Evolutionary conservation across 768 basidiomycete species (phyloP), one percentile per base, ranked within the genome.

Genomic region (Naganishia antarctica): DNA sequence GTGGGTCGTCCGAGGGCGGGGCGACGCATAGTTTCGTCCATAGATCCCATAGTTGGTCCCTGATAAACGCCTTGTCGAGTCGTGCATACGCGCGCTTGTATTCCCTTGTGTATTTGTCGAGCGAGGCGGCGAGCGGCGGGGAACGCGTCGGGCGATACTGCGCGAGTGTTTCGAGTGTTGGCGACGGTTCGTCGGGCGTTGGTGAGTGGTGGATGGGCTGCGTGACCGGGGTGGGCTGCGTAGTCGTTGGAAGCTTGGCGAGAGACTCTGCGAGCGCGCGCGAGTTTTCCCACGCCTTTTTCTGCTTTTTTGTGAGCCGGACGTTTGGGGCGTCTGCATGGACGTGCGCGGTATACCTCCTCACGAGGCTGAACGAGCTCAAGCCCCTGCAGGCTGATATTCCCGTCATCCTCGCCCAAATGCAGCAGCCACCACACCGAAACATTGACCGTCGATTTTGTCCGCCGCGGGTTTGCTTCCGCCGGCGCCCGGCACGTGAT

Each of bases 231-330:
- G 3, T 5, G 37, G 31, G 18, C 21, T 18, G 9, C 21, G 23
- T 23, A n/a, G n/a, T n/a, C n/a, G n/a, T n/a, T n/a, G n/a, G 32
- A 3, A 8, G 34, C 37, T 12, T 25, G 21, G 32, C 34, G 2
- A 57, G n/a, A 12, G 21, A 40, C 37, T 57, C 34, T 23, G 34
- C 53, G 4, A 57, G 34, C 2, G 53, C 53, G 23, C 34, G 21
- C 23, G 34, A 40, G 11, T 40, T 37, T 18, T 57, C 53, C 53
- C 37, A 15, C 11, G 53, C 53, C 21, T 37, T 40, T 41, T 40
- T 57, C 23, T 57, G 53, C 53, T 57, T 57, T 16, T 57, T 57
- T 18, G 29, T 32, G 18, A 51, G 7, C 31, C 53, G 43, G 43
- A 44, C 43, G 43, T 44, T 9, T n/a, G 43, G 43, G 43, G 9